Percentiles rank a stretch among this genome's conserved stretches.
phyloP scores from a whole-genome alignment of 1,139 yeast genomes.

The Lodderomyces oxycetoniae region DNA sequence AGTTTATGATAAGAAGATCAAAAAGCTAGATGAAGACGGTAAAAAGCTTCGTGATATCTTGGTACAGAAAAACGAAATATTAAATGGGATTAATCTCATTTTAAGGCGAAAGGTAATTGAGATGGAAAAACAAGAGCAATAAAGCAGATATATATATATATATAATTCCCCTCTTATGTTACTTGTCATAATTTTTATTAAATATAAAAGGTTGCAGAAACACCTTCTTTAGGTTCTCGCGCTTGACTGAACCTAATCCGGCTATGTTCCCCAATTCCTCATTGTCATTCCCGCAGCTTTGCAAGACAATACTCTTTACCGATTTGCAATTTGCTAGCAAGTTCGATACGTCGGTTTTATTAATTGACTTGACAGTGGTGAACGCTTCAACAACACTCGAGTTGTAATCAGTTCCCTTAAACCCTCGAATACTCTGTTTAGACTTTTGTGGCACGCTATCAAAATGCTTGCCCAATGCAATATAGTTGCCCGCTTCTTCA shows the following conservation, averaged over 20 bases:
- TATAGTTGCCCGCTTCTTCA: constrained; percentile 81
- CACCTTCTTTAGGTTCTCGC: constrained; percentile 39
- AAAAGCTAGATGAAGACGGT: constrained; percentile 68
- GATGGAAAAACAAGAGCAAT: constrained; percentile 33
- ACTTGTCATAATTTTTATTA: constrained; percentile 27
- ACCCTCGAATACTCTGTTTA: constrained; percentile 36
- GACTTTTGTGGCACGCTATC: constrained; percentile 31
- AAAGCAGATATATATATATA: not conserved
- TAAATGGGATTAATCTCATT: constrained; percentile 51
- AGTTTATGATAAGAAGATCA: constrained; percentile 72
- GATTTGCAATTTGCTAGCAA: constrained; percentile 51
- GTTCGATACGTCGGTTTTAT: constrained; percentile 56
- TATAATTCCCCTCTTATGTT: not conserved
- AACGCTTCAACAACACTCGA: constrained; percentile 49
- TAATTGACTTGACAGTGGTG: constrained; percentile 50
- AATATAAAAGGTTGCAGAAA: constrained; percentile 52
- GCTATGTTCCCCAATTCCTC: constrained; percentile 31
- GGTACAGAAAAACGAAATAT: constrained; percentile 53
- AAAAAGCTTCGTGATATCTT: constrained; percentile 71
- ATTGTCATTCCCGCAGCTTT: constrained; percentile 15
- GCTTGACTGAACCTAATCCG: constrained; percentile 57
- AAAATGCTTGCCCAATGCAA: constrained; percentile 48
- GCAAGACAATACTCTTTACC: constrained; percentile 42
- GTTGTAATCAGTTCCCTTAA: constrained; percentile 39
- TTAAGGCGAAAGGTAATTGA: constrained; percentile 44